phyloP scores from a whole-genome alignment of 2,329 filamentous ascomycete genomes.

The Cordyceps pruinosa region DNA sequence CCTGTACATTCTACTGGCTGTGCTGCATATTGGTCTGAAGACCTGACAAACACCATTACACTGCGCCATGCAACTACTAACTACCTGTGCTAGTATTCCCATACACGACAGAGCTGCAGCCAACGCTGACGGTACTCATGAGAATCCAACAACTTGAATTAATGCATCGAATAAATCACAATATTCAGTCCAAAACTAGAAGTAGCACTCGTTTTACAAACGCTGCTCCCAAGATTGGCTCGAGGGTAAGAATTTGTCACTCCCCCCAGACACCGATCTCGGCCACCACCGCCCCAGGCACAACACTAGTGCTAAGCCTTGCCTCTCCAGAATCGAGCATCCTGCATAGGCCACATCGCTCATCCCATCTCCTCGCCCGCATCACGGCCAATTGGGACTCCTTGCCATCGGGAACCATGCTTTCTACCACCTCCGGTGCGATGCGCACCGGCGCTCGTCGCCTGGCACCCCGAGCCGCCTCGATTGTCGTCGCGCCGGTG shows the following conservation, averaged over 20 bases:
- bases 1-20: too few species aligned
- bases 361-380: not conserved
- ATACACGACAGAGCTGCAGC: too few species aligned
- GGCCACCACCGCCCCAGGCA: not conserved
- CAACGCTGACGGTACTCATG: too few species aligned
- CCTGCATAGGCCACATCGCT: not conserved
- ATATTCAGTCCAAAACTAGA: not conserved
- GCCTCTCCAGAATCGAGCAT: not conserved
- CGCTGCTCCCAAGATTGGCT: not conserved
- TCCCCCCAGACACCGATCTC: slow-evolving; percentile 4
- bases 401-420: not conserved
- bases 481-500: not conserved
- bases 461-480: not conserved
- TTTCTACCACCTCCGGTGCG: slow-evolving; percentile 7
- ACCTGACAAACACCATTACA: too few species aligned
- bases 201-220: not conserved
- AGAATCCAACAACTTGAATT: not conserved
- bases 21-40: too few species aligned
- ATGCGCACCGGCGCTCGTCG: slow-evolving; percentile 6
- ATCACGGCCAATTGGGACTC: not conserved
- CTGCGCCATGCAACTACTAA: too few species aligned
- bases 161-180: not conserved
- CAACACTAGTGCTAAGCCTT: not conserved
- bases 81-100: too few species aligned
- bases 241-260: not conserved